Percentiles rank a stretch among this genome's conserved stretches.
Evolutionary conservation across 257 asterid genomes (phyloP).

Genomic region (Solanum neorickii): DNA sequence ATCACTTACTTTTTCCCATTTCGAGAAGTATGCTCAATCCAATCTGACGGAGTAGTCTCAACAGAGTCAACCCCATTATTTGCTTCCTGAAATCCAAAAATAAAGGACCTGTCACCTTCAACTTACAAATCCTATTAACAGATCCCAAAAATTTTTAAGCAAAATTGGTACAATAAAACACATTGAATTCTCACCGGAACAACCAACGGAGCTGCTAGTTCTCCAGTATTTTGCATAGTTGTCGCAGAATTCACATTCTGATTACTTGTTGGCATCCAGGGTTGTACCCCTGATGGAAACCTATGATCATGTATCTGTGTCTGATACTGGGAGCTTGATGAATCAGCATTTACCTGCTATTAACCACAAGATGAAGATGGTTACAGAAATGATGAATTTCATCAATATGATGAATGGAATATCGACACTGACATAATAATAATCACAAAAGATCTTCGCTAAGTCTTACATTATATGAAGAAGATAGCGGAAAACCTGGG

Average conservation of each 20-base stretch:
- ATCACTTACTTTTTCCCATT: slow-evolving; percentile 57
- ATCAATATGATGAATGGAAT: not conserved
- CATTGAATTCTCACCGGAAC: slow-evolving; percentile 22
- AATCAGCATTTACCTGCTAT: slow-evolving; percentile 41
- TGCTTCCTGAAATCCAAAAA: slow-evolving; percentile 39
- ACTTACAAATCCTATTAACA: not conserved
- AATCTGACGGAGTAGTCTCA: slow-evolving; percentile 29
- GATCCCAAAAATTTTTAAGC: not conserved
- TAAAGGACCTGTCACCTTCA: not conserved
- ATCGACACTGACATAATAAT: not conserved
- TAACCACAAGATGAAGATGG: slow-evolving; percentile 37
- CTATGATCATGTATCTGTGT: slow-evolving; percentile 36
- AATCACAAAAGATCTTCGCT: not conserved
- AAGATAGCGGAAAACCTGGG: slow-evolving; percentile 38
- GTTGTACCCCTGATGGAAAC: slow-evolving; percentile 44
- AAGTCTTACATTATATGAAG: slow-evolving; percentile 40
- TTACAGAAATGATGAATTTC: slow-evolving; percentile 5
- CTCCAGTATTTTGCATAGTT: slow-evolving; percentile 41
- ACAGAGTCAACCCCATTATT: slow-evolving; percentile 13
- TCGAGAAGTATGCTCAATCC: slow-evolving; percentile 65
- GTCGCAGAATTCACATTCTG: slow-evolving; percentile 42
- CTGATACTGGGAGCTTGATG: slow-evolving; percentile 31
- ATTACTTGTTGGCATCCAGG: slow-evolving; percentile 53
- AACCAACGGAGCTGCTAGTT: slow-evolving; percentile 22
- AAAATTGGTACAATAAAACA: not conserved